Evolutionary conservation across 345 rosid species (phyloP).

Genomic region (Pseudoturritis turrita): DNA sequence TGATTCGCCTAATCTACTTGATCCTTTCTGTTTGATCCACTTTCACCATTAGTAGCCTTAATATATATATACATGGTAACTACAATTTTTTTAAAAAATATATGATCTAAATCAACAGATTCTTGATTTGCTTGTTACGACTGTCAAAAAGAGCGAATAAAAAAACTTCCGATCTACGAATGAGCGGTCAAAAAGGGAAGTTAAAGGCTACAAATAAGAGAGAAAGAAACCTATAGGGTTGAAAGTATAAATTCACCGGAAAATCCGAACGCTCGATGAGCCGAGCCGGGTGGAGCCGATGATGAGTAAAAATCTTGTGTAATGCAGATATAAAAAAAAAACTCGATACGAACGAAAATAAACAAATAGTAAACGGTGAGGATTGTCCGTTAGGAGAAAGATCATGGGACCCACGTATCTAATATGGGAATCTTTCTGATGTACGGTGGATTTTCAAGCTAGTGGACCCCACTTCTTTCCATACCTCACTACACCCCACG

Average conservation of each 20-base stretch:
- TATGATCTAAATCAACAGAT: neutral
- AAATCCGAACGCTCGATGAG: neutral
- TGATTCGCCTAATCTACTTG: no score
- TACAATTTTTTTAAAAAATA: no score
- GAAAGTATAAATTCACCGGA: neutral
- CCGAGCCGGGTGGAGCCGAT: conserved; percentile 24
- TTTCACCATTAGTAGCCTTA: no score
- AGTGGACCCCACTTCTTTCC: conserved; percentile 14
- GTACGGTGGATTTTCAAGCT: conserved; percentile 20
- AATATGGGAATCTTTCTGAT: conserved; percentile 38
- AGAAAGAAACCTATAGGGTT: neutral
- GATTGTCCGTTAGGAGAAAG: conserved; percentile 27
- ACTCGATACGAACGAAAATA: neutral
- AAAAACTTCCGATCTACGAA: neutral
- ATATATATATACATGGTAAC: no score
- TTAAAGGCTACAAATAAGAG: conserved; percentile 9
- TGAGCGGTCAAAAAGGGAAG: conserved; percentile 19
- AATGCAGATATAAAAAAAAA: neutral
- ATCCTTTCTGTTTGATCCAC: no score
- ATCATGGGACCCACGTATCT: conserved; percentile 24
- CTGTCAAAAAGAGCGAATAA: conserved; percentile 8
- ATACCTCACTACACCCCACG: conserved; percentile 19
- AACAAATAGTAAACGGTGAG: conserved; percentile 38
- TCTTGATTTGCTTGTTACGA: conserved; percentile 31
- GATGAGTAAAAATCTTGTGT: neutral